Percentiles rank a stretch among this genome's conserved stretches.
phyloP scores from a whole-genome alignment of 148 eudicot species.

The Nepenthes mirabilis region DNA sequence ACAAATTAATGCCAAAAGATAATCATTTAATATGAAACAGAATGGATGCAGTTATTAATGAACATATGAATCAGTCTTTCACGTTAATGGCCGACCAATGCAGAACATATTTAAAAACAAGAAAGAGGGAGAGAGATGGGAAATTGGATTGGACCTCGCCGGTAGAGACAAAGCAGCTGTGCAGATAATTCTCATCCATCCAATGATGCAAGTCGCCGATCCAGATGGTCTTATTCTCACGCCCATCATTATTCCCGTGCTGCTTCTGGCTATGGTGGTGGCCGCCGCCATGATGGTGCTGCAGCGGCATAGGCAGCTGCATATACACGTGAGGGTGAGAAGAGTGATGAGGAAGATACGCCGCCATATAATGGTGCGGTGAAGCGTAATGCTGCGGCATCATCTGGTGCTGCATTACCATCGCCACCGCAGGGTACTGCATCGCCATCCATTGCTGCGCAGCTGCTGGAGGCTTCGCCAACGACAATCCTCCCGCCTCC shows the following conservation, averaged over 20 bases:
- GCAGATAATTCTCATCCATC: slow-evolving; percentile 97
- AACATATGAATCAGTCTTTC: too few relatives aligned
- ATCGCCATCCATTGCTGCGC: slow-evolving; percentile 39
- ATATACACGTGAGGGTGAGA: slow-evolving; percentile 28
- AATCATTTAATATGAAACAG: too few relatives aligned
- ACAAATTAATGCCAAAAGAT: too few relatives aligned
- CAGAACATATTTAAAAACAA: background rate
- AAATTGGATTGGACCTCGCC: slow-evolving; percentile 36
- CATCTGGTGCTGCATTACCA: slow-evolving; percentile 93
- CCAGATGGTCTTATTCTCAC: slow-evolving; percentile 88
- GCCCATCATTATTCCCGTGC: slow-evolving; percentile 24
- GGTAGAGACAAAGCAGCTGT: slow-evolving; percentile 62
- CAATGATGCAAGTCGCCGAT: slow-evolving; percentile 83
- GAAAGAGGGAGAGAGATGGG: background rate
- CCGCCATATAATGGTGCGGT: slow-evolving; percentile 68
- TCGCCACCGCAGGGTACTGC: slow-evolving; percentile 85
- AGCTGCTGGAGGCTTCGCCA: background rate
- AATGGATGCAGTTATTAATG: too few relatives aligned
- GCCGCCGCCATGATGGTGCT: slow-evolving; percentile 9
- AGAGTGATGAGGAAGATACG: slow-evolving; percentile 20
- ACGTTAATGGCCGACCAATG: too few relatives aligned
- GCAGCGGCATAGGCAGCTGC: slow-evolving; percentile 20
- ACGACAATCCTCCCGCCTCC: slow-evolving; percentile 1
- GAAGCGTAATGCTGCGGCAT: slow-evolving; percentile 55
- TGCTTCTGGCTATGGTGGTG: slow-evolving; percentile 17